Conservation (phyloP, 768 basidiomycete genomes). For the Boletus insuetus region DNA sequence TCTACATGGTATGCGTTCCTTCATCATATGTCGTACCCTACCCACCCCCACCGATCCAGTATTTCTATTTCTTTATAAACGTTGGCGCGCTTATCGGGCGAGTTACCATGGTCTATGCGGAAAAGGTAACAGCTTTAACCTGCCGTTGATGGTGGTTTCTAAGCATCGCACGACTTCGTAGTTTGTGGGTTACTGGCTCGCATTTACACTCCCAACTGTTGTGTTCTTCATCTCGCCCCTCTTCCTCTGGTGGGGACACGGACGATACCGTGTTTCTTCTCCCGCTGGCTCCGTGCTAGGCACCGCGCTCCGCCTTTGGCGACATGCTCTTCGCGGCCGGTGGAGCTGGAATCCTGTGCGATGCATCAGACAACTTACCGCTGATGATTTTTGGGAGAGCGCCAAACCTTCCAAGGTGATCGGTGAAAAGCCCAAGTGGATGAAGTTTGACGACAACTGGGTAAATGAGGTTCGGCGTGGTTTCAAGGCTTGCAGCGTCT, state of each 20-base stretch:
- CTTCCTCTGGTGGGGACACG: conserved; percentile 54
- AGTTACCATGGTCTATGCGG: conserved; percentile 65
- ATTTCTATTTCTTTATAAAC: conserved; percentile 74
- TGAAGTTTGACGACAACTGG: conserved; percentile 77
- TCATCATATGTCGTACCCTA: background rate
- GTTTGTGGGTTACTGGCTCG: conserved; percentile 67
- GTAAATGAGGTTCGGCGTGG: conserved; percentile 75
- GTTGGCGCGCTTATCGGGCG: conserved; percentile 68
- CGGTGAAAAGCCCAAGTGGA: conserved; percentile 54
- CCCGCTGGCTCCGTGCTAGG: conserved; percentile 64
- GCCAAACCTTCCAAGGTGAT: conserved; percentile 60
- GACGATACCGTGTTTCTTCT: conserved; percentile 52
- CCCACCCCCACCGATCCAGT: conserved; percentile 31
- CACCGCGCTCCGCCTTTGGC: conserved; percentile 46
- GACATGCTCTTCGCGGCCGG: conserved; percentile 43
- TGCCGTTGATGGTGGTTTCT: background rate
- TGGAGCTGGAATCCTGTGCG: conserved; percentile 56
- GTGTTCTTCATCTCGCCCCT: conserved; percentile 62
- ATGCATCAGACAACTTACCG: conserved; percentile 47
- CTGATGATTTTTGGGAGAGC: conserved; percentile 70
- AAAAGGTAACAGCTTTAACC: conserved; percentile 41
- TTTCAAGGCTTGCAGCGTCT: conserved; percentile 66
- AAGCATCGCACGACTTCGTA: conserved; percentile 16
- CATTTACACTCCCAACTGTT: conserved; percentile 61
- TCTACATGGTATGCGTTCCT: conserved; percentile 59